These are phyloP conservation scores for Oryza australiensis DNA, from an alignment of 176 grass and related monocot genomes.

Conservation along the genomic window DNA sequence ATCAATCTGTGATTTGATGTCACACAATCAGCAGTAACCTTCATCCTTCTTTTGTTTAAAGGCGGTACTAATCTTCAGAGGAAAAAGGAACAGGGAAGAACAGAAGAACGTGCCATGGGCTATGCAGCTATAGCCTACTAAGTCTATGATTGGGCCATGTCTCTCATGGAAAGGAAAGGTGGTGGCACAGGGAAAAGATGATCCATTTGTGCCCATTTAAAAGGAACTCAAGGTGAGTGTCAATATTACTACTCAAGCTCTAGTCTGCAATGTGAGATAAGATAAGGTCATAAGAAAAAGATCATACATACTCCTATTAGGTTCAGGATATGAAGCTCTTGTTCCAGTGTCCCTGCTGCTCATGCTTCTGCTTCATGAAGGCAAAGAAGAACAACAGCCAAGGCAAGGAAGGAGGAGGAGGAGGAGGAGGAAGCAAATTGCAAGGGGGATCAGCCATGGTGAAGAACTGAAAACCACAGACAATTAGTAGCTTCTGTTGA, in stretches of 20 bases:
- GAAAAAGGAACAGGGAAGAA: neutral
- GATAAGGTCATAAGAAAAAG: neutral
- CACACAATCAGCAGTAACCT: neutral
- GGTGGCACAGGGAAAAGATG: neutral
- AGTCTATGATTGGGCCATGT: conserved; percentile 35
- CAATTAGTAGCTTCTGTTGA: conserved; percentile 29
- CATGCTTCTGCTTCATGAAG: conserved; percentile 80
- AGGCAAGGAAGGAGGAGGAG: neutral
- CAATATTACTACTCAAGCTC: neutral
- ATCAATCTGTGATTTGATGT: neutral
- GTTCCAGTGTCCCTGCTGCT: conserved; percentile 72
- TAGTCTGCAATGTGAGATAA: neutral
- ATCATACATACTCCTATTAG: neutral
- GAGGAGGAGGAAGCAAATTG: conserved; percentile 22
- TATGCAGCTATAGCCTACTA: conserved; percentile 10
- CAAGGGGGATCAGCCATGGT: conserved; percentile 6
- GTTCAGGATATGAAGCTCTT: conserved; percentile 57
- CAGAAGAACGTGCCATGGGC: conserved; percentile 1
- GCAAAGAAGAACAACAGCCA: conserved; percentile 43
- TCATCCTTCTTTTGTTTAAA: neutral
- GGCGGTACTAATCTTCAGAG: conserved; percentile 4
- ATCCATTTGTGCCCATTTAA: conserved; percentile 24
- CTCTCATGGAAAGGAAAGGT: conserved; percentile 14
- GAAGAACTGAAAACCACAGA: neutral
- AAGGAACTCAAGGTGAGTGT: conserved; percentile 20